Conservation (phyloP, 2,329 filamentous ascomycete genomes). For the Aspergillus proliferans region DNA sequence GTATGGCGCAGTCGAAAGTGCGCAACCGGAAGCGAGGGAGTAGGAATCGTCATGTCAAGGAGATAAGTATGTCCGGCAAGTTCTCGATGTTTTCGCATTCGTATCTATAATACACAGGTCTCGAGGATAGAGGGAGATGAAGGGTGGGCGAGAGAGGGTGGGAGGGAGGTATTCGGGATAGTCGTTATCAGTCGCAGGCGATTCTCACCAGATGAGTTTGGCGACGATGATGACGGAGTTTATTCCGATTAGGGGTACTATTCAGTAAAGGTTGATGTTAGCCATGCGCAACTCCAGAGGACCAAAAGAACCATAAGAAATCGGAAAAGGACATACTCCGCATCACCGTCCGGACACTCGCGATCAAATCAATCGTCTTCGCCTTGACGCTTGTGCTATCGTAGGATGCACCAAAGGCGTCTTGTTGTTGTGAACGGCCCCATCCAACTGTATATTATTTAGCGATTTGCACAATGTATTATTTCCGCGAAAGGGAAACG, state of each 20-base stretch:
- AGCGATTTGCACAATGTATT: not conserved
- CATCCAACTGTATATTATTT: constrained; percentile 63
- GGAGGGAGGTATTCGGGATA: not conserved
- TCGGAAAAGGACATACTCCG: constrained; percentile 59
- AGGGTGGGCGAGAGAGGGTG: too few species aligned
- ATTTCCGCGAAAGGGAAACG: constrained; percentile 6
- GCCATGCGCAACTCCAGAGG: not conserved
- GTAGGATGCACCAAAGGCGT: constrained; percentile 69
- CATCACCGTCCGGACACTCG: constrained; percentile 85
- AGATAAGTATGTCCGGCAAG: too few species aligned
- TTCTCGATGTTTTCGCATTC: too few species aligned
- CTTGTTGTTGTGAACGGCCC: constrained; percentile 52
- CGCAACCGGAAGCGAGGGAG: too few species aligned
- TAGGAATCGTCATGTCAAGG: too few species aligned
- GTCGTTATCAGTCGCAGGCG: not conserved
- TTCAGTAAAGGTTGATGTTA: not conserved
- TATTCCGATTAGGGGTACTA: constrained; percentile 78
- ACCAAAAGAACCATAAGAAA: not conserved
- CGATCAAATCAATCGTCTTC: constrained; percentile 83
- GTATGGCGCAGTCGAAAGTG: too few species aligned
- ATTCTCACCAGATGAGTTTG: constrained; percentile 59
- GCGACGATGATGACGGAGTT: constrained; percentile 80
- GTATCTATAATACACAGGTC: too few species aligned
- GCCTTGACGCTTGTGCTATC: constrained; percentile 75
- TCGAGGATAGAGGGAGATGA: too few species aligned